These are phyloP conservation scores for Tricholoma flavovirens DNA, from an alignment of 768 basidiomycete genomes.

Conservation along the genomic window DNA sequence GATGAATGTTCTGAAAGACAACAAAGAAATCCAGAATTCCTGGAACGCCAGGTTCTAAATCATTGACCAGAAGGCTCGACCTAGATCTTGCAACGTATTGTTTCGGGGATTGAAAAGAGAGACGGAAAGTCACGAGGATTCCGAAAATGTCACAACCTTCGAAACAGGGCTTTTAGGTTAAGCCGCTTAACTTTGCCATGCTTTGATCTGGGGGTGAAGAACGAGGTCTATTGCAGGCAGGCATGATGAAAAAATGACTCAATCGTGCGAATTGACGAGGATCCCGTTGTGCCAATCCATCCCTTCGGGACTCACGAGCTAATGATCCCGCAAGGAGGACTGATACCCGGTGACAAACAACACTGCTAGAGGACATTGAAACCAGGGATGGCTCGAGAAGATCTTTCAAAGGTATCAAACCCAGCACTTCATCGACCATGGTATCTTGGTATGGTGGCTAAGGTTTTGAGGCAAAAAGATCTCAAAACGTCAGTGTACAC, in stretches of 20 bases:
- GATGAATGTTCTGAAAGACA: background rate
- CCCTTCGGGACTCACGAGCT: background rate
- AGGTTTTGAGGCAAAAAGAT: constrained; percentile 8
- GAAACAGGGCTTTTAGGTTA: constrained; percentile 1
- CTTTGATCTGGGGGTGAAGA: background rate
- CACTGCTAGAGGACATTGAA: background rate
- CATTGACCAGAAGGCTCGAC: background rate
- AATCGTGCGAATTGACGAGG: background rate
- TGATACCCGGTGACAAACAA: background rate
- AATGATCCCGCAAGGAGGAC: background rate
- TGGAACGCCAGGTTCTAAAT: background rate
- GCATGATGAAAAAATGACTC: background rate
- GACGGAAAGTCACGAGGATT: constrained; percentile 1
- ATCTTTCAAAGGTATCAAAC: background rate
- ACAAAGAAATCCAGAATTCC: background rate
- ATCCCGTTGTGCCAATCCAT: background rate
- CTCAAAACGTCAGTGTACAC: constrained; percentile 20
- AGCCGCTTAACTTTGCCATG: background rate
- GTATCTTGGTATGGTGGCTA: constrained; percentile 18
- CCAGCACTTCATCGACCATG: constrained; percentile 9
- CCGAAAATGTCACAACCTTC: constrained; percentile 2
- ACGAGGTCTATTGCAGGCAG: background rate
- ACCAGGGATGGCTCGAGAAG: background rate
- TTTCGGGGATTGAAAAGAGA: constrained; percentile 2
- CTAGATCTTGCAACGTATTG: constrained; percentile 1